Base-by-base conservation (phyloP, 2,329 filamentous ascomycete genomes). In the Cercospora citrullina region DNA sequence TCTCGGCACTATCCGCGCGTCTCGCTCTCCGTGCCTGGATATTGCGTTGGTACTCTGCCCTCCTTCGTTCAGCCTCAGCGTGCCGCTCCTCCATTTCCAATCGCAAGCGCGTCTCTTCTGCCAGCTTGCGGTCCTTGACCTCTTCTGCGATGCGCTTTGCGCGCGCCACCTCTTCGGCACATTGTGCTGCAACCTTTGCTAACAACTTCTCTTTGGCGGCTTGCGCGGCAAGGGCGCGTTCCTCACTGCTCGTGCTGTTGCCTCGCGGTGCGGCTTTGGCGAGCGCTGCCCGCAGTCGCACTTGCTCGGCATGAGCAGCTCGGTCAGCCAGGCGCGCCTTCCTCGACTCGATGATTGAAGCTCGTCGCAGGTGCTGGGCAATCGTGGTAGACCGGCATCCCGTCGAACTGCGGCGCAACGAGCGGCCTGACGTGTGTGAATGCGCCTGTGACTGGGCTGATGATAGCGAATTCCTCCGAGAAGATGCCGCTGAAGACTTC, bases 81-180 rank as follows among this genome's bases (percentile, higher is more conserved):
- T 92, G 86, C 71, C 90, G 88, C 81, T 93, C 91, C 77, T 94
- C 90, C 85, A 94, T 93, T 77, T 93, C 90, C 61, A 87, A 80
- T 70, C 88, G 87, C 77, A 91, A 84, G 75, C 89, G 88, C 72
- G 85, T 85, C 66, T 91, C 86, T 71, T 94, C 90, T 66, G 89
- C 89, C 76, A 93, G 90, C 71, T 92, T 88, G 78, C 90, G 90
- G 80, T 92, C 90, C 79, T 92, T 93, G 83, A 91, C 93, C 67
- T 87, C 89, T 78, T 93, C 91, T 14, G 91, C 91, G n/a, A 94
- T 85, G 61, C 91, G 90, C 82, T 94, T 94, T 63, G 91, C 91
- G 71, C 91, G 86, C 76, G 91, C 89, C 16, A 95, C 92, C 77
- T 95, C 92, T 78, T 93, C 91, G 21, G 92, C 92, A 76, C 92